Percentiles rank a stretch among this genome's conserved stretches.
Evolutionary conservation across 116 monocot species (phyloP).

Genomic region (Phalaenopsis hybrid): DNA sequence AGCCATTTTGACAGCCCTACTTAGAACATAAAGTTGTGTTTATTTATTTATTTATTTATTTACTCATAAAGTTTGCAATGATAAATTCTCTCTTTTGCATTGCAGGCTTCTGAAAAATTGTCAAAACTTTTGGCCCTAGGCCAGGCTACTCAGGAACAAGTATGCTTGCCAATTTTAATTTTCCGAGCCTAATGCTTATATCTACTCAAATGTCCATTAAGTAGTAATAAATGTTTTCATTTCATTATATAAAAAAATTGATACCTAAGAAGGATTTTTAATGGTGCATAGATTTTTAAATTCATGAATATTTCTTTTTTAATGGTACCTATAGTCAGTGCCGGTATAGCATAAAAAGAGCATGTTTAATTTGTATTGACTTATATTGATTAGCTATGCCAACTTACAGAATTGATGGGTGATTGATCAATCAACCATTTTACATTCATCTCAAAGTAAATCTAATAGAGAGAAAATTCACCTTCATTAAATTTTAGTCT

Average conservation of each 20-base stretch:
- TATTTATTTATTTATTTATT: too few relatives aligned
- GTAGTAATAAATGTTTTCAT: background rate
- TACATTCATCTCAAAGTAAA: too few relatives aligned
- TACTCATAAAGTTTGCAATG: too few relatives aligned
- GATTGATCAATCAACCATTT: too few relatives aligned
- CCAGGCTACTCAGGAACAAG: conserved; percentile 68
- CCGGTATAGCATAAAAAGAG: background rate
- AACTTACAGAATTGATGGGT: too few relatives aligned
- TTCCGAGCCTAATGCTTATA: background rate
- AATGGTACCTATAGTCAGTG: background rate
- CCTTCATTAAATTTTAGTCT: too few relatives aligned
- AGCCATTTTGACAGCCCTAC: too few relatives aligned
- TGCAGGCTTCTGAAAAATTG: conserved; percentile 68
- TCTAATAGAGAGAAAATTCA: too few relatives aligned
- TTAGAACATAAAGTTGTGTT: too few relatives aligned
- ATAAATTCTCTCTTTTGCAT: conserved; percentile 13
- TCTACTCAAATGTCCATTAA: background rate
- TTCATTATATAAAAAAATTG: background rate
- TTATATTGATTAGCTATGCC: too few relatives aligned
- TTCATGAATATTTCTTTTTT: background rate
- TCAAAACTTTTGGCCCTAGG: conserved; percentile 42
- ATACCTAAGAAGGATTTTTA: background rate
- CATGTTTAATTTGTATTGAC: background rate
- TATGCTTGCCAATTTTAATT: conserved; percentile 17
- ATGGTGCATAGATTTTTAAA: background rate